Conservation (phyloP, 139 green algal species). For the Chlorella sp. region DNA sequence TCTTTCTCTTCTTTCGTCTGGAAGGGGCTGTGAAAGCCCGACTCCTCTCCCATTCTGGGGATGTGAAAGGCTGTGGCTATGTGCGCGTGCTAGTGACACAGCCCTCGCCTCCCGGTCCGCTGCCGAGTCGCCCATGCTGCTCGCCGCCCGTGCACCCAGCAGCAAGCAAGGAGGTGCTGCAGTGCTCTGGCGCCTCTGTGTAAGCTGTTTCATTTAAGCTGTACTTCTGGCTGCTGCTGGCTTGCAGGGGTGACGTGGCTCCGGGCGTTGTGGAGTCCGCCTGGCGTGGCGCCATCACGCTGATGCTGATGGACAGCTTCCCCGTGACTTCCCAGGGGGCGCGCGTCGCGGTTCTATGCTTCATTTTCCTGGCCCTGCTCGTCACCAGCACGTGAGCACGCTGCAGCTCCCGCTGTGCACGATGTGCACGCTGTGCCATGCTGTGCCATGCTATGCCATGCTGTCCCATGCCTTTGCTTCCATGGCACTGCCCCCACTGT, state of each 20-base stretch:
- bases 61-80: too few relatives aligned
- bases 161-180: not conserved
- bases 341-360: not conserved
- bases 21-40: too few relatives aligned
- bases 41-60: too few relatives aligned
- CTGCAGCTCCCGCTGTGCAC: not conserved
- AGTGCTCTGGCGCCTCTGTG: too few relatives aligned
- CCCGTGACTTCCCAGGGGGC: constrained; percentile 11
- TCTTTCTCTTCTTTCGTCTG: too few relatives aligned
- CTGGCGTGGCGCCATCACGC: not conserved
- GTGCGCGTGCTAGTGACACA: too few relatives aligned
- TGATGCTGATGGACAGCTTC: constrained; percentile 23
- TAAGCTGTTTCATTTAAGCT: not conserved
- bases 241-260: not conserved
- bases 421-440: too few relatives aligned
- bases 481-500: not conserved
- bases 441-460: too few relatives aligned
- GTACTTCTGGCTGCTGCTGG: not conserved
- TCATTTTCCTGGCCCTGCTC: constrained; percentile 22
- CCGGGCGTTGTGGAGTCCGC: constrained; percentile 1
- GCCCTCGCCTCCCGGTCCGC: not conserved
- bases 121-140: not conserved
- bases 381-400: not conserved
- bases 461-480: too few relatives aligned
- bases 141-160: too few relatives aligned